Evolutionary conservation across 2,329 filamentous ascomycete genomes (phyloP).

Genomic region (Xylaria hypoxylon): DNA sequence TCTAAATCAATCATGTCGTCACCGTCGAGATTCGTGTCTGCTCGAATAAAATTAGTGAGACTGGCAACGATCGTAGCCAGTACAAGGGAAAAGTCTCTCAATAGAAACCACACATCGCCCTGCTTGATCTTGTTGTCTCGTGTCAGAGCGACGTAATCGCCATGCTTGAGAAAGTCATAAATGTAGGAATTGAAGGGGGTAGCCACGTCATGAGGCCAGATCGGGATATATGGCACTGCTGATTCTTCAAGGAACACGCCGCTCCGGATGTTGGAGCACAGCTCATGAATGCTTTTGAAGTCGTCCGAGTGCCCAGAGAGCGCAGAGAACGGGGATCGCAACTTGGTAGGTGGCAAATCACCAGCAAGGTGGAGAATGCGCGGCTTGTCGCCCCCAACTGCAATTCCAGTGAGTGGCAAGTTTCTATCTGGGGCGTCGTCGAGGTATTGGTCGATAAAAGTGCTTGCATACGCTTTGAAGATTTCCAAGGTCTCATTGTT

Average conservation of each 20-base stretch:
- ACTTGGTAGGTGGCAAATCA: constrained; percentile 33
- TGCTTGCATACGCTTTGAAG: constrained; percentile 76
- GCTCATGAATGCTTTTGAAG: constrained; percentile 73
- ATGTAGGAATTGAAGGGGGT: constrained; percentile 74
- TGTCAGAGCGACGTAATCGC: constrained; percentile 69
- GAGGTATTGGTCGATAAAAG: constrained; percentile 75
- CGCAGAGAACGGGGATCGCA: constrained; percentile 77
- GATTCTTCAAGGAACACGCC: constrained; percentile 81
- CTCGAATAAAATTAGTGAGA: constrained; percentile 67
- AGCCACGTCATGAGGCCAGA: constrained; percentile 67
- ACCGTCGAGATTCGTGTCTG: constrained; percentile 59
- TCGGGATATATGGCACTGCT: constrained; percentile 74
- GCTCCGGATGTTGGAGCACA: constrained; percentile 72
- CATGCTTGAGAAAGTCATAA: constrained; percentile 82
- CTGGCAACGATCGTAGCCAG: constrained; percentile 79
- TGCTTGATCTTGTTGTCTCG: constrained; percentile 73
- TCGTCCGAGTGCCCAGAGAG: constrained; percentile 75
- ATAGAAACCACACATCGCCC: constrained; percentile 77
- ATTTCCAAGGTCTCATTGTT: constrained; percentile 74
- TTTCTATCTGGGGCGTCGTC: constrained; percentile 59
- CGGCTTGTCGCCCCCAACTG: constrained; percentile 30
- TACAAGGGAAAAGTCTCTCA: constrained; percentile 70
- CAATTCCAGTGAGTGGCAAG: constrained; percentile 66
- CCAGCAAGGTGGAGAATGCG: constrained; percentile 20
- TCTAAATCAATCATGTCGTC: constrained; percentile 59